These are phyloP conservation scores for Lachancea nothofagi DNA, from an alignment of 805 yeast genomes.

Conservation along the genomic window DNA sequence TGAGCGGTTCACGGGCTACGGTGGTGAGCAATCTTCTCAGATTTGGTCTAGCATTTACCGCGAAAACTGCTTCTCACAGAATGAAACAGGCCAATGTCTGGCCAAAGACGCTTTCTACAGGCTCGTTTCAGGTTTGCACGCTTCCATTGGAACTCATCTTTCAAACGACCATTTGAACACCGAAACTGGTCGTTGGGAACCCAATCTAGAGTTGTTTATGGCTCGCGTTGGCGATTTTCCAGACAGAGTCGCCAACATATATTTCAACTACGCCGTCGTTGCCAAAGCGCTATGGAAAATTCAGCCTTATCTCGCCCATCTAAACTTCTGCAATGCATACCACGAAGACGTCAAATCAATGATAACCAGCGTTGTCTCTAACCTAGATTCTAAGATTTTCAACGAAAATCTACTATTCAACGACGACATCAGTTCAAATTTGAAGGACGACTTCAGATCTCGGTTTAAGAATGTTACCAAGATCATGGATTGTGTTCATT, in stretches of 20 bases:
- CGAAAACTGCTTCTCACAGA: constrained; percentile 76
- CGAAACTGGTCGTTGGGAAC: constrained; percentile 74
- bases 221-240: constrained; percentile 84
- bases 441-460: constrained; percentile 80
- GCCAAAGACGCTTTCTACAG: constrained; percentile 88
- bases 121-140: constrained; percentile 88
- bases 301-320: constrained; percentile 44
- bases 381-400: constrained; percentile 37
- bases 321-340: constrained; percentile 43
- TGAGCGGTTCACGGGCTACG: constrained; percentile 94
- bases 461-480: constrained; percentile 87
- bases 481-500: constrained; percentile 97
- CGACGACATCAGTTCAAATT: constrained; percentile 38
- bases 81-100: constrained; percentile 52
- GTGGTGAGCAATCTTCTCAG: constrained; percentile 85
- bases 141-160: constrained; percentile 89
- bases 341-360: constrained; percentile 42
- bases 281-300: constrained; percentile 74
- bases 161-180: constrained; percentile 74
- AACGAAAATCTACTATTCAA: constrained; percentile 47
- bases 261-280: constrained; percentile 86
- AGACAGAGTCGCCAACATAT: constrained; percentile 83
- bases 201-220: constrained; percentile 77
- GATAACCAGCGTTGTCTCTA: constrained; percentile 37
- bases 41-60: constrained; percentile 91